Evolutionary conservation across 1,284 basidiomycete genomes (phyloP).

Genomic region (Leccinum insolens): DNA sequence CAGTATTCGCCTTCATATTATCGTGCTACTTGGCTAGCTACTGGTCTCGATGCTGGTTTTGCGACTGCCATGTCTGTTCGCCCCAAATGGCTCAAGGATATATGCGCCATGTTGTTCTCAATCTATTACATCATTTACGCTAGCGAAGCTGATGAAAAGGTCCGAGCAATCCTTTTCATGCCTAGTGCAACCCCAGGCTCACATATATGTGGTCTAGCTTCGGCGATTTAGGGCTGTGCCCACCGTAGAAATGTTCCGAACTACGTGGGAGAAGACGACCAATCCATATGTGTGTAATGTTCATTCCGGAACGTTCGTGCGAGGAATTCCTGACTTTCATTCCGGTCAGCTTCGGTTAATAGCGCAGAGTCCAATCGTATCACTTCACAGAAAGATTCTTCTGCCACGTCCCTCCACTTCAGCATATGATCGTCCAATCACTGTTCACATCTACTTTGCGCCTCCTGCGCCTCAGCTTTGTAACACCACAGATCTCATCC

Average conservation of each 20-base stretch:
- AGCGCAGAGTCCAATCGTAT: conserved; percentile 60
- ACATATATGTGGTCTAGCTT: conserved; percentile 55
- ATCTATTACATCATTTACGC: conserved; percentile 94
- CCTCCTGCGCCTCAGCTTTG: conserved; percentile 70
- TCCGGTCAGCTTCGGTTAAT: conserved; percentile 65
- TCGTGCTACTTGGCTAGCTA: conserved; percentile 95
- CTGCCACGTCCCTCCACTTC: conserved; percentile 82
- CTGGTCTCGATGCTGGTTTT: conserved; percentile 96
- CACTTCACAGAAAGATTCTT: conserved; percentile 76
- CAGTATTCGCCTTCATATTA: conserved; percentile 94
- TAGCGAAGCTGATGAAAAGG: conserved; percentile 93
- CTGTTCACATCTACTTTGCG: conserved; percentile 84
- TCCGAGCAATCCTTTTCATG: conserved; percentile 34
- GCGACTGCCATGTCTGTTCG: conserved; percentile 92
- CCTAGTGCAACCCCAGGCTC: conserved; percentile 1
- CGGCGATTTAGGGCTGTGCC: conserved; percentile 90
- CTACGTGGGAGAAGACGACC: conserved; percentile 95
- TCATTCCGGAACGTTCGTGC: conserved; percentile 25
- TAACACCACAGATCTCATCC: conserved; percentile 76
- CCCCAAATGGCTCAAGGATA: conserved; percentile 91
- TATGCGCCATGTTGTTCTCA: conserved; percentile 84
- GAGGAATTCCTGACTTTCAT: conserved; percentile 16
- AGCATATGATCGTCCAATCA: conserved; percentile 79
- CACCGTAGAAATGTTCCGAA: conserved; percentile 93
- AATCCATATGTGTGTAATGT: conserved; percentile 88